Percentiles rank a stretch among this genome's conserved stretches.
Evolutionary conservation across 2,329 filamentous ascomycete species (phyloP).

Genomic region (Aspergillus fumigatiaffinis): DNA sequence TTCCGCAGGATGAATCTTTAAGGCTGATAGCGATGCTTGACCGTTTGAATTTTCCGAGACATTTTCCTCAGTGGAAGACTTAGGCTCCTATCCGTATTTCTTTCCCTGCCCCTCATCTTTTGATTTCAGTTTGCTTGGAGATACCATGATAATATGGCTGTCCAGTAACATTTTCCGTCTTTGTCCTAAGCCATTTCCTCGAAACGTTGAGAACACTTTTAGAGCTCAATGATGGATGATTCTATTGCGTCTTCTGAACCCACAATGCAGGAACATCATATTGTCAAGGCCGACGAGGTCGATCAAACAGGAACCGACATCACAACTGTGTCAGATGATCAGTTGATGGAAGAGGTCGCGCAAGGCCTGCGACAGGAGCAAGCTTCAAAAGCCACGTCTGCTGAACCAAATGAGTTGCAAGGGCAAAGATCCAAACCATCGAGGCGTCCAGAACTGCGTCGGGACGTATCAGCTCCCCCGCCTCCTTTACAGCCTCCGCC

Average conservation of each 20-base stretch:
- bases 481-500: constrained; percentile 45
- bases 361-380: constrained; percentile 37
- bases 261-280: constrained; percentile 33
- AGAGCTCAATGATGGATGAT: constrained; percentile 24
- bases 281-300: constrained; percentile 49
- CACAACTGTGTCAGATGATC: constrained; percentile 41
- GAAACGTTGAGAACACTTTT: not conserved
- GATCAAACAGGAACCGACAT: constrained; percentile 48
- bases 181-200: not conserved
- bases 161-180: not conserved
- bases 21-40: not conserved
- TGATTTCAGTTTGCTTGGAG: not conserved
- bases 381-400: constrained; percentile 15
- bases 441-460: constrained; percentile 34
- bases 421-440: constrained; percentile 15
- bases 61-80: not conserved
- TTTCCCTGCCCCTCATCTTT: not conserved
- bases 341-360: constrained; percentile 40
- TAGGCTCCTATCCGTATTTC: not conserved
- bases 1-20: not conserved
- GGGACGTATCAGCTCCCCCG: constrained; percentile 37
- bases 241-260: constrained; percentile 17
- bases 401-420: constrained; percentile 7
- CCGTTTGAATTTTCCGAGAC: not conserved
- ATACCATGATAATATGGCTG: not conserved